Conservation (phyloP, 805 yeast genomes). For the Saccharomycopsis fibuligera region DNA sequence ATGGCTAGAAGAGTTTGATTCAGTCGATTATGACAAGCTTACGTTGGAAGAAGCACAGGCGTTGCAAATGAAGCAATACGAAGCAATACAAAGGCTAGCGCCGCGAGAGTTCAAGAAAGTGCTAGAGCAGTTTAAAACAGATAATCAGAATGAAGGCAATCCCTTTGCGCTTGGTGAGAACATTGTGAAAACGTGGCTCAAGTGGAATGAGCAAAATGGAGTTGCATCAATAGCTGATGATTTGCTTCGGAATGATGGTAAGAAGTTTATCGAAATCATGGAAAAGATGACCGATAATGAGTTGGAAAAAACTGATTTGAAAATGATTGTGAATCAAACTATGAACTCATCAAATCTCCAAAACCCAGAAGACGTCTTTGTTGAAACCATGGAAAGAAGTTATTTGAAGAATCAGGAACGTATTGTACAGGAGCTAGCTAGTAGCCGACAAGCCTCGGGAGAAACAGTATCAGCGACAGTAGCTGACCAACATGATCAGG, state of each 20-base stretch:
- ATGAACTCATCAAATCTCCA: too few relatives aligned
- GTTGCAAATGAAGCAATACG: neutral
- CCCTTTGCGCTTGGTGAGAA: too few relatives aligned
- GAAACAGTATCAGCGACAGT: neutral
- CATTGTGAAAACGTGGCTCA: neutral
- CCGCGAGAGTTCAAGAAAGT: neutral
- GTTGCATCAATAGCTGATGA: conserved; percentile 57
- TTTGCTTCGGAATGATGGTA: conserved; percentile 57
- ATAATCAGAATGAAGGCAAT: too few relatives aligned
- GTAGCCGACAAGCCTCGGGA: neutral
- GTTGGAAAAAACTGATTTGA: neutral
- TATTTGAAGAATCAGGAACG: too few relatives aligned
- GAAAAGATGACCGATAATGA: conserved; percentile 39
- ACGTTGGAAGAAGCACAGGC: too few relatives aligned
- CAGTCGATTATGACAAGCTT: too few relatives aligned
- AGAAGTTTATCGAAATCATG: conserved; percentile 58
- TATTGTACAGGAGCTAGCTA: neutral
- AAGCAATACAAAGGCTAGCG: too few relatives aligned
- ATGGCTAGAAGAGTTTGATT: too few relatives aligned
- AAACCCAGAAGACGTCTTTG: too few relatives aligned
- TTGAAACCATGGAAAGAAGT: too few relatives aligned
- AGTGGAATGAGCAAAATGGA: conserved; percentile 23
- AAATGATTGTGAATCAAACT: neutral
- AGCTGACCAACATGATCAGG: neutral
- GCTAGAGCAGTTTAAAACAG: too few relatives aligned